Conservation (phyloP, 352 stramenopile species). For the Albugo laibachii region DNA sequence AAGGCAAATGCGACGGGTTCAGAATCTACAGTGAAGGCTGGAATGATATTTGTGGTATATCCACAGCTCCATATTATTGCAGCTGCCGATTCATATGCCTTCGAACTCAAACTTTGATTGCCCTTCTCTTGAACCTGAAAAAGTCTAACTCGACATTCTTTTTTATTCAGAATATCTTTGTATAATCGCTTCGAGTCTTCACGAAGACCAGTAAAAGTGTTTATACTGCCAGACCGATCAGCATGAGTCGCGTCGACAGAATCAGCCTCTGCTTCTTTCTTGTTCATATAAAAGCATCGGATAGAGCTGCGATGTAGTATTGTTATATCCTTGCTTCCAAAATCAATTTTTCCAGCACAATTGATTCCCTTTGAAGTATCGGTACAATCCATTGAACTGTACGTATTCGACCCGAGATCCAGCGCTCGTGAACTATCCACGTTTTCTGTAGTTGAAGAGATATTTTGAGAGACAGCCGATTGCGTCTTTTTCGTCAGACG, state of each 20-base stretch:
- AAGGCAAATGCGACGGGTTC: slow-evolving; percentile 20
- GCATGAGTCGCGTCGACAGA: slow-evolving; percentile 26
- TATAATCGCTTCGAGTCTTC: slow-evolving; percentile 69
- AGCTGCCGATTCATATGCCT: slow-evolving; percentile 37
- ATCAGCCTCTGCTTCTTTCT: slow-evolving; percentile 61
- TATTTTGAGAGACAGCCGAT: not conserved
- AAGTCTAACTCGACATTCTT: slow-evolving; percentile 42
- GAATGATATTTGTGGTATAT: slow-evolving; percentile 48
- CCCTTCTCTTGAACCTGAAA: slow-evolving; percentile 47
- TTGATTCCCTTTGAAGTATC: not conserved
- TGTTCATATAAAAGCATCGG: slow-evolving; percentile 53
- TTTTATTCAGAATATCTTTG: slow-evolving; percentile 30
- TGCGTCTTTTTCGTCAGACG: slow-evolving; percentile 1
- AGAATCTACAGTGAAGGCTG: slow-evolving; percentile 22
- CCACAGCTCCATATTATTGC: slow-evolving; percentile 71
- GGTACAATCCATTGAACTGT: not conserved
- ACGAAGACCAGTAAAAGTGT: slow-evolving; percentile 69
- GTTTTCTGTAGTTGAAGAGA: too few relatives aligned
- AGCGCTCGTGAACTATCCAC: too few relatives aligned
- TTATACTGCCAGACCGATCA: slow-evolving; percentile 48
- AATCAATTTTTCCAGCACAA: too few relatives aligned
- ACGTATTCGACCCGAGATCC: not conserved
- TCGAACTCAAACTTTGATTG: slow-evolving; percentile 26
- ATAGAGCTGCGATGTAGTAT: slow-evolving; percentile 62
- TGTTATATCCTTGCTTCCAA: slow-evolving; percentile 44